Evolutionary conservation across 2,329 filamentous ascomycete species (phyloP), one percentile per base, ranked within the genome.

Genomic region (Fusarium hainanense): DNA sequence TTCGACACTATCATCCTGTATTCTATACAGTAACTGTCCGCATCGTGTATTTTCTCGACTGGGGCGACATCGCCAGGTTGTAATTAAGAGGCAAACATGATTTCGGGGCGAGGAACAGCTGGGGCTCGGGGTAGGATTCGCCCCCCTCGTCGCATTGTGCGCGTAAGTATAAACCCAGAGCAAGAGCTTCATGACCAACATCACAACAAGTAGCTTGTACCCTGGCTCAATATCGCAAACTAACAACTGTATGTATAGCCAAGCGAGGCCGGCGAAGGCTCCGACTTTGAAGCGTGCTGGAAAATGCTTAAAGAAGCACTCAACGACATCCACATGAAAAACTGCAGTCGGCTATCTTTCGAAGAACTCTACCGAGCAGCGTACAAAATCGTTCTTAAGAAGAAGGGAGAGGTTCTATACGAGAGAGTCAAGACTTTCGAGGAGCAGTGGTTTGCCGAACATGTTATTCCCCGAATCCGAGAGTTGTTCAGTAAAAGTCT

Each of bases 351-450:
- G 18, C 88, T 99, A 4, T 97, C 94, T 2, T 99, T 98, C 82
- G 96, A 99, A 79, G 92, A 97, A 76, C 88, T 99, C 1, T 99
- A 99, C 81, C 92, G 96, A 61, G 92, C 92, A 57, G 93, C 93
- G 7, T 99, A 99, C 82, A 95, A 96, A 79, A 93, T 98, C 21
- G 95, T 98, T 2, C 83, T 98, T 37, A 92, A 92, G 80, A 97
- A 95, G 82, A 91, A 94, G 72, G 94, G 94, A 27, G 89, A 92
- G 34, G 84, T 90, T 13, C 85, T 99, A 2, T 98, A 98, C 80
- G 87, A 92, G 7, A 86, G 88, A 12, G 94, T 98, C 50, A 92
- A 91, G 73, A 82, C 89, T 4, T 93, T 97, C 58, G 95, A 98
- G 80, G 87, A 90, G 74, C 82, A 89, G 68, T 97, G 95, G 92